Evolutionary conservation across 306 rosid species (phyloP), one percentile per base, ranked within the genome.

Genomic region (Benincasa hispida): DNA sequence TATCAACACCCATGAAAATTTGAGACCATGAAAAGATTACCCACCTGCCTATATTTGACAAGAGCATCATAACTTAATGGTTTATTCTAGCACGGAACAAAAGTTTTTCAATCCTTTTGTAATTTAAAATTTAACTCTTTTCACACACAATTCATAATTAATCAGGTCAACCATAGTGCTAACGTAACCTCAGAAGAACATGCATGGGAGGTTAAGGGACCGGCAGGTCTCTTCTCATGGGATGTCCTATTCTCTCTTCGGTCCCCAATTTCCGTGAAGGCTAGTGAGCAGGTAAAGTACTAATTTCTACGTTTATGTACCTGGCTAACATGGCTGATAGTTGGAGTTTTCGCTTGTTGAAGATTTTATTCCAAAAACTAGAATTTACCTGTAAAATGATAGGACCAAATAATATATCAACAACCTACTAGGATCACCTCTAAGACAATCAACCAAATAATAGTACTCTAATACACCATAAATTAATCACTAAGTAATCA

Each of bases 141-240:
- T 69, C 45, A 80, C 35, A 68, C 60, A 80, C 39, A 69, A 59
- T 32, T 78, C 32, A 10, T 53, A 69, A 32, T 83, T 83, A 34
- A 80, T 81, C 89, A 94, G 98, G 86, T 90, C 79, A 94, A 94
- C 84, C 97, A 94, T 80, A 91, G 96, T 72, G 63, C 88, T 63
- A 81, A 83, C 8, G 88, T 94, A 55, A 85, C 95, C 56, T 80
- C 98, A 15, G 93, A 89, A 80, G 95, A 94, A 30, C 95, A 91
- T 79, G 96, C 97, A 13, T 85, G 75, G 72, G 98, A 94, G 82
- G 57, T 90, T 69, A 91, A 87, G 87, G 98, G 97, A 78, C 81
- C 95, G 55, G 97, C 95, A 8, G 96, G 98, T 41, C 95, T 94
- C 74, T 94, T 94, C 86, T 85, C 95, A 54, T 87, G 98, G 98